Evolutionary conservation across 768 basidiomycete genomes (phyloP), one percentile per base, ranked within the genome.

Genomic region (Cubamyces lactineus): DNA sequence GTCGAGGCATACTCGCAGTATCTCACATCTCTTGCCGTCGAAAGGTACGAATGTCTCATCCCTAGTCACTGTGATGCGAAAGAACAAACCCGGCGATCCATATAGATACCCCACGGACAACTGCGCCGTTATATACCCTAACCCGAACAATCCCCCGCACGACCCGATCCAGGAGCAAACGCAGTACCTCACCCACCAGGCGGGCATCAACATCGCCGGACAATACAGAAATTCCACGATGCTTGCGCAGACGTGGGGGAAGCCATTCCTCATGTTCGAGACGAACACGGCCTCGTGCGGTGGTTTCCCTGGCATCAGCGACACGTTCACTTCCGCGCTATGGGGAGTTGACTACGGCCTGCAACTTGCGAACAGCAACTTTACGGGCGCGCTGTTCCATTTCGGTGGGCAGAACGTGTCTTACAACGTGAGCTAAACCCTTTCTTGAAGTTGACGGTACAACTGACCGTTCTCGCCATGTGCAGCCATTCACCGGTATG

Each of bases 241-340:
- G 23, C 68, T 70, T 40, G 78, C 79, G 17, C 71, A 75, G 59
- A 67, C 72, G 8, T 56, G 45, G 34, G 69, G 69, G 11, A 76
- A 77, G 67, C 79, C 80, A 38, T 73, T 83, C 60, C 66, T 82
- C 52, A 82, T 85, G 79, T 75, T 84, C 65, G 84, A 85, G 72
- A 83, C 80, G 47, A 82, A 82, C 65, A 78, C 80, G 3, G 83
- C 82, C 0, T 79, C 77, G 45, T 85, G 84, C 70, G 82, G 81
- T 57, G 84, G 83, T 16, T 83, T 84, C 67, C 72, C 78, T 21
- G 83, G 83, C 5, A 65, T 85, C 54, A 79, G 77, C 38, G 81
- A 84, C 65, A 76, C 75, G 30, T 84, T 84, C 61, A 80, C 77
- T 4, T 77, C 78, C 2, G 76, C 81, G 23, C 72, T 84, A 28